Evolutionary conservation across 345 rosid species (phyloP).

Genomic region (Eucalyptus microcorys): DNA sequence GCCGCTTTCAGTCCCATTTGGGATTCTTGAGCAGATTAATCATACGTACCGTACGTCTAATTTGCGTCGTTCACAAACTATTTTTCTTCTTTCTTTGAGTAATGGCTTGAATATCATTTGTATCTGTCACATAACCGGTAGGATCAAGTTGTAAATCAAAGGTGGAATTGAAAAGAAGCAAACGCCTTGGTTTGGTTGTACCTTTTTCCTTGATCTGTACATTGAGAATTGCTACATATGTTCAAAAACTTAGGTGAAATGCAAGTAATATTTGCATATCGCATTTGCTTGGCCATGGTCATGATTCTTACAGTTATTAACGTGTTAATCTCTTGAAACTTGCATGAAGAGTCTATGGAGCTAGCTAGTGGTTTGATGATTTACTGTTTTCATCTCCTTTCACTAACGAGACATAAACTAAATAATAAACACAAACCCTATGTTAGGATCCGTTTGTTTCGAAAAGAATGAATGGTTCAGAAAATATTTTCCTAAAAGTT

Average conservation of each 20-base stretch:
- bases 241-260: background rate
- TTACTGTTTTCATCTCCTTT: background rate
- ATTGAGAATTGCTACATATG: background rate
- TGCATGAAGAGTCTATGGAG: background rate
- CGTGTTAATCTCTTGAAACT: background rate
- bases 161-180: background rate
- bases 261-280: background rate
- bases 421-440: no score
- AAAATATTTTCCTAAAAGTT: no score
- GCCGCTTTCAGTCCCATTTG: slow-evolving; percentile 80
- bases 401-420: background rate
- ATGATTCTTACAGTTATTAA: background rate
- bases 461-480: no score
- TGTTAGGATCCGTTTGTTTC: no score
- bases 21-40: slow-evolving; percentile 34
- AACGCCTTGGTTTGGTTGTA: background rate
- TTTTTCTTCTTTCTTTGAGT: background rate
- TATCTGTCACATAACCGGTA: background rate
- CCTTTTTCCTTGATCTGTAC: no score
- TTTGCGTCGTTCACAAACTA: background rate
- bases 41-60: background rate
- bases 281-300: background rate
- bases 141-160: background rate
- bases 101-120: background rate
- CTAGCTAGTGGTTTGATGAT: background rate